Evolutionary conservation across 768 basidiomycete genomes (phyloP).

Genomic region (Panellus pusillus): DNA sequence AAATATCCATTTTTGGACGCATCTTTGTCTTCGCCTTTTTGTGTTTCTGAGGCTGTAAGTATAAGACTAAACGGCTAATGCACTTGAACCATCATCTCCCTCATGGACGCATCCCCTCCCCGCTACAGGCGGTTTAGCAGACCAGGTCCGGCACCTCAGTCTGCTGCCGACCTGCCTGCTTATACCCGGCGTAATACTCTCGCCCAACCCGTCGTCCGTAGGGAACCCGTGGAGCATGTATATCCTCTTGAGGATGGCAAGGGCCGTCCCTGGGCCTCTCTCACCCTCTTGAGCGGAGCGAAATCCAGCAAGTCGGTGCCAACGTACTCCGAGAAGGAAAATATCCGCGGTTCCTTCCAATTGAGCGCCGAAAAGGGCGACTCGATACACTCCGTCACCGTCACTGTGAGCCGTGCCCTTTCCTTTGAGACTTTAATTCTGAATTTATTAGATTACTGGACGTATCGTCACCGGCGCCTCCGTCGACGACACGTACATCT

Average conservation of each 20-base stretch:
- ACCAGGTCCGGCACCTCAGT: constrained; percentile 50
- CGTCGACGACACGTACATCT: constrained; percentile 42
- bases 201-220: constrained; percentile 37
- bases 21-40: too few species aligned
- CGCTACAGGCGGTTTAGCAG: constrained; percentile 50
- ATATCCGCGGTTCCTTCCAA: constrained; percentile 47
- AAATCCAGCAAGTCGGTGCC: constrained; percentile 52
- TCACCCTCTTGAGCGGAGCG: constrained; percentile 50
- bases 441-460: constrained; percentile 42
- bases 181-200: constrained; percentile 51
- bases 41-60: too few species aligned
- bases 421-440: not conserved
- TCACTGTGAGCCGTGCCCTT: constrained; percentile 35
- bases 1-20: too few species aligned
- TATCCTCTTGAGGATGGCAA: constrained; percentile 44
- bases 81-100: not conserved
- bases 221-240: constrained; percentile 50
- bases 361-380: constrained; percentile 51
- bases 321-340: constrained; percentile 55
- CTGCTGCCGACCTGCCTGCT: constrained; percentile 46
- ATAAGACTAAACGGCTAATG: too few species aligned
- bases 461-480: constrained; percentile 51
- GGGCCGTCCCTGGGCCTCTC: constrained; percentile 43
- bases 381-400: constrained; percentile 49
- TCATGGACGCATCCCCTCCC: constrained; percentile 51